phyloP scores from a whole-genome alignment of 192 early-diverging fungal species.

The Gamsiella multidivaricata region DNA sequence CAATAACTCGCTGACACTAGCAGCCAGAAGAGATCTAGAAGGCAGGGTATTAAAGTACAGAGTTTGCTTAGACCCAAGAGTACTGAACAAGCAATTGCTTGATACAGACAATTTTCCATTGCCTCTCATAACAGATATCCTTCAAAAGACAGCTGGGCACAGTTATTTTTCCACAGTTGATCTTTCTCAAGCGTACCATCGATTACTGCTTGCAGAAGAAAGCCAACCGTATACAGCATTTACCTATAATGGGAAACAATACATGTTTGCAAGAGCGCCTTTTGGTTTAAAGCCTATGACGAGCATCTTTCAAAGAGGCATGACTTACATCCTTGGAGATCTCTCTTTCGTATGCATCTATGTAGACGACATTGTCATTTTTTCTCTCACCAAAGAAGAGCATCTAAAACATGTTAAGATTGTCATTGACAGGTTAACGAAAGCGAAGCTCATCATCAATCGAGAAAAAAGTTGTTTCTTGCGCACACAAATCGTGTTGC shows the following conservation, averaged over 20 bases:
- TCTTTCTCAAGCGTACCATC: conserved; percentile 10
- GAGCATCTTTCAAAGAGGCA: conserved; percentile 11
- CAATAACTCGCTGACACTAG: conserved; percentile 12
- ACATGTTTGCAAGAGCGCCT: conserved; percentile 13
- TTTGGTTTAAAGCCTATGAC: conserved; percentile 21
- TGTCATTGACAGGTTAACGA: not conserved
- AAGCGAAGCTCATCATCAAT: conserved; percentile 12
- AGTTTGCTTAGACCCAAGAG: conserved; percentile 17
- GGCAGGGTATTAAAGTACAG: conserved; percentile 11
- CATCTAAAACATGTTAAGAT: not conserved
- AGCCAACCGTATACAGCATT: conserved; percentile 11
- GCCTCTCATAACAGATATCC: not conserved
- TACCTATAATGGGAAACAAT: conserved; percentile 2
- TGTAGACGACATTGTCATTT: conserved; percentile 20
- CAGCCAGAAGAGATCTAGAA: conserved; percentile 6
- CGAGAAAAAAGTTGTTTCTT: conserved; percentile 16
- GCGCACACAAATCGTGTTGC: not conserved
- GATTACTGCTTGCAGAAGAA: conserved; percentile 2
- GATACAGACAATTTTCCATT: conserved; percentile 15
- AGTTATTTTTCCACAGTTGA: conserved; percentile 11
- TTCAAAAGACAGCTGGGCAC: conserved; percentile 1
- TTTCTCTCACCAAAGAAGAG: not conserved
- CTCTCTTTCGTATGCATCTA: not conserved
- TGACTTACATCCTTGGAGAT: conserved; percentile 3
- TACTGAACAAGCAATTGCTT: conserved; percentile 1